Conservation (phyloP, 176 grass and related monocot genomes). For the Otatea glauca region DNA sequence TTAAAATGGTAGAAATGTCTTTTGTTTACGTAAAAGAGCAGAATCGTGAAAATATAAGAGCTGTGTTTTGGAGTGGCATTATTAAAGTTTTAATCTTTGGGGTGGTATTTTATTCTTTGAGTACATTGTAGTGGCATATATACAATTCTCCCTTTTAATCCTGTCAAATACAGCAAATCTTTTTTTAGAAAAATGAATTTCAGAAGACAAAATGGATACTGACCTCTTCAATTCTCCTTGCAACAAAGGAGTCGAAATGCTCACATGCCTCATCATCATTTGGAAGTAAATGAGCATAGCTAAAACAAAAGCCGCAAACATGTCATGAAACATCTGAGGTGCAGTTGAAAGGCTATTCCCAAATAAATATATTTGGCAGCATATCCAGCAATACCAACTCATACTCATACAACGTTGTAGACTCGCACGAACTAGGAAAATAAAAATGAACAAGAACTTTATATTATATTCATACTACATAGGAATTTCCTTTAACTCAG, state of each 20-base stretch:
- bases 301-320: slow-evolving; percentile 47
- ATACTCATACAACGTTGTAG: not conserved
- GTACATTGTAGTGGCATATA: not conserved
- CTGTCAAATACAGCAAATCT: not conserved
- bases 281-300: slow-evolving; percentile 91
- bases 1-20: not conserved
- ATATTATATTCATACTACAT: slow-evolving; percentile 5
- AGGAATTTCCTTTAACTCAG: slow-evolving; percentile 9
- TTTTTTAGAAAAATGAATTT: slow-evolving; percentile 11
- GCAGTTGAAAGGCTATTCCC: slow-evolving; percentile 22
- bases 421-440: not conserved
- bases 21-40: slow-evolving; percentile 1
- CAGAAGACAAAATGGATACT: slow-evolving; percentile 21
- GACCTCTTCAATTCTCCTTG: slow-evolving; percentile 90
- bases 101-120: slow-evolving; percentile 24
- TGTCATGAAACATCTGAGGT: slow-evolving; percentile 20
- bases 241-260: slow-evolving; percentile 82
- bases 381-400: not conserved
- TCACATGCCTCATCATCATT: slow-evolving; percentile 95
- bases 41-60: not conserved
- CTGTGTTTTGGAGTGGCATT: not conserved
- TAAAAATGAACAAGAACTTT: slow-evolving; percentile 28
- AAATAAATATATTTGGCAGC: slow-evolving; percentile 15
- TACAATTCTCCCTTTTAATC: not conserved
- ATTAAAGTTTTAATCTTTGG: not conserved